phyloP scores from a whole-genome alignment of 2,329 filamentous ascomycete species.

The Calycina marina region DNA sequence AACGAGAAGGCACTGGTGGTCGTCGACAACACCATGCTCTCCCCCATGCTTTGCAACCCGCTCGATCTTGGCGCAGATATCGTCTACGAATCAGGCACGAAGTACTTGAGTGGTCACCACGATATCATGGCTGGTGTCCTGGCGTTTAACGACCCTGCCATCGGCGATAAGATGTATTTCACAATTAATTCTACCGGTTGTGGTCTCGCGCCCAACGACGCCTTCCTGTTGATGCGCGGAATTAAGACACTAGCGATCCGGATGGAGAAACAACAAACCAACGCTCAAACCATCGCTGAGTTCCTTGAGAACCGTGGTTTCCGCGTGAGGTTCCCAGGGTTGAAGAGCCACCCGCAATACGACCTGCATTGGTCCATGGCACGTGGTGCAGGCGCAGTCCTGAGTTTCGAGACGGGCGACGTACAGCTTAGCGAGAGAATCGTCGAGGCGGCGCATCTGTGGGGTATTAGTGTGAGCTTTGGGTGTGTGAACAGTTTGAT shows the following conservation, averaged over 20 bases:
- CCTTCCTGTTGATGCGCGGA: conserved; percentile 86
- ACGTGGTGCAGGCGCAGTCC: conserved; percentile 80
- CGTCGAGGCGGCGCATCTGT: conserved; percentile 81
- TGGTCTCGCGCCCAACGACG: conserved; percentile 87
- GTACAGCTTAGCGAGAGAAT: conserved; percentile 74
- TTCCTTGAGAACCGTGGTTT: conserved; percentile 89
- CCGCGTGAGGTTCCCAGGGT: conserved; percentile 84
- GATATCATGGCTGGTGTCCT: conserved; percentile 98
- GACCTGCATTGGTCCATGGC: conserved; percentile 93
- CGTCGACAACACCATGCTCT: conserved; percentile 98
- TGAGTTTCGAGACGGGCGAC: conserved; percentile 93
- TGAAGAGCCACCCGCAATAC: conserved; percentile 93
- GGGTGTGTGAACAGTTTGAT: conserved; percentile 97
- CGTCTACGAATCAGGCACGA: conserved; percentile 94
- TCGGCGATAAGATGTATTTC: conserved; percentile 88
- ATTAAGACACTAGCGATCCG: conserved; percentile 94
- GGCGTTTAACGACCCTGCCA: conserved; percentile 65
- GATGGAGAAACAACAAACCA: conserved; percentile 96
- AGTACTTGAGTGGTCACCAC: conserved; percentile 95
- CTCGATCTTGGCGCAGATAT: conserved; percentile 90
- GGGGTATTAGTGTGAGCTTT: conserved; percentile 94
- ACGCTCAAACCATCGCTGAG: conserved; percentile 78
- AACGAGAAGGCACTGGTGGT: conserved; percentile 72
- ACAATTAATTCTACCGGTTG: conserved; percentile 95
- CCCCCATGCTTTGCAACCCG: conserved; percentile 84